Evolutionary conservation across 2,329 filamentous ascomycete species (phyloP), one percentile per base, ranked within the genome.

Genomic region (Colletotrichum lentis): DNA sequence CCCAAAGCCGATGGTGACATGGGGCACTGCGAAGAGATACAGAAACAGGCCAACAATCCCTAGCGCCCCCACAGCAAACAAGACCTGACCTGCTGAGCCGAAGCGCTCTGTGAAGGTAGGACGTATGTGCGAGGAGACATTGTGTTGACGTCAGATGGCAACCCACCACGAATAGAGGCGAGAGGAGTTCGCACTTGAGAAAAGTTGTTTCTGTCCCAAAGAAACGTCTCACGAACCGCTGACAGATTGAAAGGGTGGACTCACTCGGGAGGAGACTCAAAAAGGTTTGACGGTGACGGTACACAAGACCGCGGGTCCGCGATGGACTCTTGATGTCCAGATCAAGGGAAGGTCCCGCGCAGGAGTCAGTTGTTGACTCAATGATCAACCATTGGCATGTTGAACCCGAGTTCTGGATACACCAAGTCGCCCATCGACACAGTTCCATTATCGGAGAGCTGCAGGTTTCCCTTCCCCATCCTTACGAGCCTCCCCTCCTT

Each of bases 341-440:
- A 59, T 59, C 27, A 31, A 31, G 27, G 14, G 5, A 5, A 16
- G 22, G 16, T 27, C 8, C 8, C 12, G 7, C 12, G 1, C 24
- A 14, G 12, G 22, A 49, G 11, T 24, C n/a, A 18, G 6, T 31
- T 44, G 14, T 20, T 12, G 8, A 22, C 3, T 49, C 3, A 49
- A 7, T 31, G 52, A 31, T 57, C 41, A 0, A 57, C 52, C 12
- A 47, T 22, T n/a, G 59, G 59, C 16, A 12, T 62, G 7, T 37
- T 55, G 2, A 62, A 35, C 7, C 12, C 59, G 7, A 44, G 22
- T 11, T 47, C 50, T 11, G 59, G 22, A 46, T 57, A 57, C 16
- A 57, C 11, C 27, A 57, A n/a, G 41, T 39, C n/a, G 1, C 52
- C 52, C 52, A 63, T 57, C 11, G 60, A 39, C 20, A 63, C n/a